These are phyloP conservation scores for Dothistroma septosporum DNA, from an alignment of 2,329 filamentous ascomycete species.

Conservation along the genomic window DNA sequence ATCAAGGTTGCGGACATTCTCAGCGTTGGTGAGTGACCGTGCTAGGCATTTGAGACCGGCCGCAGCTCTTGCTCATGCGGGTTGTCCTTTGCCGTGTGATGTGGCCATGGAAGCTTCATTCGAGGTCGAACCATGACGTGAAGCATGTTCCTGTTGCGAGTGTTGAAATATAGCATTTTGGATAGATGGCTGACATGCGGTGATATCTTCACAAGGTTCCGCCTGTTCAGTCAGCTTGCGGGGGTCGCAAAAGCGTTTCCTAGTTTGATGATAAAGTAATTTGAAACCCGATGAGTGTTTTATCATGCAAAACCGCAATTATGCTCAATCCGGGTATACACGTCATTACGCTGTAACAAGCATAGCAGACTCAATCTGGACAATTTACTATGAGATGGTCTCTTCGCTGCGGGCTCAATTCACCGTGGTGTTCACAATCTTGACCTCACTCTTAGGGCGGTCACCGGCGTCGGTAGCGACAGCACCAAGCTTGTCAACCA, in stretches of 20 bases:
- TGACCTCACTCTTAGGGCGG: slow-evolving; percentile 73
- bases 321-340: neutral
- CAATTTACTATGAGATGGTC: neutral
- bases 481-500: slow-evolving; percentile 83
- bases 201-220: neutral
- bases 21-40: neutral
- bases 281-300: neutral
- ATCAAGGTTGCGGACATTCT: neutral
- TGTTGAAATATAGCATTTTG: neutral
- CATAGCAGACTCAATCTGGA: neutral
- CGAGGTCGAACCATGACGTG: neutral
- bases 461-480: slow-evolving; percentile 79
- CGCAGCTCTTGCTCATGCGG: neutral
- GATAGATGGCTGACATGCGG: too few species aligned
- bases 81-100: neutral
- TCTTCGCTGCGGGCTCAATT: slow-evolving; percentile 13
- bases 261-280: neutral
- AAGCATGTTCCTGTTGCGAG: neutral
- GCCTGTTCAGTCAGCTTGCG: neutral
- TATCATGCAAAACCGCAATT: neutral
- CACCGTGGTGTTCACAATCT: slow-evolving; percentile 50
- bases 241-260: neutral
- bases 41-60: neutral
- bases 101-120: neutral
- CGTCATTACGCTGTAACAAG: neutral